Base-by-base conservation (phyloP, 1,284 basidiomycete species). In the Pascua guehoae region DNA sequence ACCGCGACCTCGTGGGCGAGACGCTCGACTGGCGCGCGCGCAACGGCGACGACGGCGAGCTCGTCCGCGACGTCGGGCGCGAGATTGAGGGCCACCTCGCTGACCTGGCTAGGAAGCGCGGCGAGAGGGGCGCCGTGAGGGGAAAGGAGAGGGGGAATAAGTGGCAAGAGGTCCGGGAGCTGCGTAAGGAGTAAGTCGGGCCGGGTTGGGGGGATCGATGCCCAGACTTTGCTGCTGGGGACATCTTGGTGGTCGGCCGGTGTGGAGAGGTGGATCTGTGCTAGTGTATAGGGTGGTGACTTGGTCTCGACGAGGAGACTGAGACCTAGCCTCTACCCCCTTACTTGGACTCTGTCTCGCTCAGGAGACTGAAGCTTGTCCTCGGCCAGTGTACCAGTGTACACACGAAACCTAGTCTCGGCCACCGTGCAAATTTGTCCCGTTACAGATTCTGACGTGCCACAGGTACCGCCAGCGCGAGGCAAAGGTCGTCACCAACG, bases 11-110 rank as follows among this genome's bases (percentile, higher is more conserved):
- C 4, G 78, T 92, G 12, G 81, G 84, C 7, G 81, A 87, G 0
- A 98, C 95, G 0, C 79, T 98, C n/a, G 95, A 98, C 69, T 86
- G 86, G 17, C 88, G 93, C 68, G 87, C 90, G 0, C 82, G 84
- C 5, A 80, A 86, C 51, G 89, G 88, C 36, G 91, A 94, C 57
- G 68, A 87, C 80, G 88, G 89, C 4, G 85, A 81, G 8, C 78
- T 97, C 24, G 87, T 89, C 14, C 86, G 85, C 65, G 93, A 95
- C 68, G 86, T 95, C 38, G 92, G 91, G 68, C 79, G 78, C 18
- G 93, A 97, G 69, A 80, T 97, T 5, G 86, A 92, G 63, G 79
- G 79, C 2, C 81, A 86, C 7, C 79, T 95, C 12, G 79, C 78
- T 9, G 75, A 84, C 11, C 79, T 97, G 47, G 82, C 87, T 0